Evolutionary conservation across 805 yeast genomes (phyloP).

Genomic region (Candida golubevii): DNA sequence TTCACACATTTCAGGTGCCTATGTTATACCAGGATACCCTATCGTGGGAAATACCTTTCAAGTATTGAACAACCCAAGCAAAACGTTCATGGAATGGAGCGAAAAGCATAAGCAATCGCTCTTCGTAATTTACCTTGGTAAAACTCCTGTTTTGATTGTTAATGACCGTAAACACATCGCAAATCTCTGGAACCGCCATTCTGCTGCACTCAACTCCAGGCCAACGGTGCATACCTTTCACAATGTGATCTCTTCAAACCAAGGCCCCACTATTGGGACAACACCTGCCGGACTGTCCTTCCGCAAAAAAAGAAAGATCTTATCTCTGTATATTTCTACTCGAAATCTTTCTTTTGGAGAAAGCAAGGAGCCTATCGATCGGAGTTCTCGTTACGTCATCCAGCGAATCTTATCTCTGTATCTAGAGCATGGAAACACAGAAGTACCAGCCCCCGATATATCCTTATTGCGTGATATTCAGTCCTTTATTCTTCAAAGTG

Average conservation of each 20-base stretch:
- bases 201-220: constrained; percentile 58
- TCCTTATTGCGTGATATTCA: constrained; percentile 43
- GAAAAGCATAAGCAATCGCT: constrained; percentile 38
- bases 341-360: constrained; percentile 24
- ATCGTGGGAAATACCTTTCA: constrained; percentile 48
- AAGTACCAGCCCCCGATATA: constrained; percentile 24
- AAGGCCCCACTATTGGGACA: constrained; percentile 61
- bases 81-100: constrained; percentile 44
- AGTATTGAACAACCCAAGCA: constrained; percentile 46
- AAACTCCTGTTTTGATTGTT: constrained; percentile 55
- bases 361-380: constrained; percentile 32
- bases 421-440: constrained; percentile 13
- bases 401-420: constrained; percentile 8
- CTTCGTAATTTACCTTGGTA: constrained; percentile 63
- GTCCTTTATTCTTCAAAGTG: constrained; percentile 47
- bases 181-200: constrained; percentile 46
- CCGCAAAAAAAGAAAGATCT: constrained; percentile 43
- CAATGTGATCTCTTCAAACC: constrained; percentile 48
- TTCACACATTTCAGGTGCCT: constrained; percentile 31
- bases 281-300: constrained; percentile 54
- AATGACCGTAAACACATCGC: constrained; percentile 55
- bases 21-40: constrained; percentile 45
- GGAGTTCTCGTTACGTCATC: constrained; percentile 30
- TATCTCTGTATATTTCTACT: constrained; percentile 42
- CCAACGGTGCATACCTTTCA: constrained; percentile 69